Conservation (phyloP, 2,329 filamentous ascomycete species). For the Monosporascus sp. region DNA sequence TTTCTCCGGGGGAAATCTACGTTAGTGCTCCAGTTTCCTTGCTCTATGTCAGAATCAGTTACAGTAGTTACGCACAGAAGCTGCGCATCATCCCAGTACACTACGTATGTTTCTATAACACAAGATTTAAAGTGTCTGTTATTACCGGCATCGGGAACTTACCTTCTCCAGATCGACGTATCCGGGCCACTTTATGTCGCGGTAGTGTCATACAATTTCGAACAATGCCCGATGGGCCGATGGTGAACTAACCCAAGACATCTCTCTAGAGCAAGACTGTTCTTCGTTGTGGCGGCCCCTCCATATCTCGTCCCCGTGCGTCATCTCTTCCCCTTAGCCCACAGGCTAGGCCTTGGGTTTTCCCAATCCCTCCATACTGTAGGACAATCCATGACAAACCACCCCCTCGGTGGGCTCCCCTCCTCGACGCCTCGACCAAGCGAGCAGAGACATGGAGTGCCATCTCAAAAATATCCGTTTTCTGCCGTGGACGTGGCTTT, state of each 20-base stretch:
- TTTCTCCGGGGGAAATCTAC: neutral
- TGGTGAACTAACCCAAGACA: neutral
- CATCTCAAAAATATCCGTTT: neutral
- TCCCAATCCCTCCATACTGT: slow-evolving; percentile 12
- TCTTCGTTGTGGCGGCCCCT: neutral
- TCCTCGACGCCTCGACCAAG: slow-evolving; percentile 11
- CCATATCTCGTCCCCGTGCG: slow-evolving; percentile 4
- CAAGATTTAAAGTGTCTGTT: slow-evolving; percentile 16
- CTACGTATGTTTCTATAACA: slow-evolving; percentile 16
- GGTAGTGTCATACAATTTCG: slow-evolving; percentile 22
- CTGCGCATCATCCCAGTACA: slow-evolving; percentile 4
- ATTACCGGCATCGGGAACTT: slow-evolving; percentile 18
- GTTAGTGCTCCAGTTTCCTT: too few species aligned
- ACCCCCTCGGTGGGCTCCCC: slow-evolving; percentile 25
- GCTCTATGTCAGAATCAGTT: neutral
- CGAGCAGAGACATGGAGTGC: slow-evolving; percentile 10
- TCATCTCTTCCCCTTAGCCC: slow-evolving; percentile 9
- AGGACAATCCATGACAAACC: slow-evolving; percentile 30
- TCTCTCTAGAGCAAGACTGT: neutral
- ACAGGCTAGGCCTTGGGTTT: slow-evolving; percentile 1
- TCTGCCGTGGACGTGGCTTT: neutral
- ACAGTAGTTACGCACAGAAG: neutral
- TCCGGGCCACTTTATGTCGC: slow-evolving; percentile 22
- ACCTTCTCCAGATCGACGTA: slow-evolving; percentile 28
- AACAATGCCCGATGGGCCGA: neutral